Conservation (phyloP, 208 protist genomes). For the Phytomonas francai region DNA sequence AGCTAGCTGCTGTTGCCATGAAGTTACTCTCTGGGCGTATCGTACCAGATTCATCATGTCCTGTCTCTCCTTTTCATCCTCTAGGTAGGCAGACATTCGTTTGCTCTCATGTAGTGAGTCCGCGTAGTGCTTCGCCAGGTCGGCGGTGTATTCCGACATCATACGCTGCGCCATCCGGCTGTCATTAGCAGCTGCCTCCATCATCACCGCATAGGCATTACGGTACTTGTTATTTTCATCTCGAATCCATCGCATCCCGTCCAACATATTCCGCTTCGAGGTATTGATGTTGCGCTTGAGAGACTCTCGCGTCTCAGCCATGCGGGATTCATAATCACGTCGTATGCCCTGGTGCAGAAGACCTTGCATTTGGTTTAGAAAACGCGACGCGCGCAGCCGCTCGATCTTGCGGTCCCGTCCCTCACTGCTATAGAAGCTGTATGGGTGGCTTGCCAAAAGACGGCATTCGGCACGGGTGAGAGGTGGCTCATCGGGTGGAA, state of each 20-base stretch:
- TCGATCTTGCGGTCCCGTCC: constrained; percentile 77
- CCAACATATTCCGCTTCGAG: constrained; percentile 27
- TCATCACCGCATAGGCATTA: constrained; percentile 56
- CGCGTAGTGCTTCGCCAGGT: constrained; percentile 60
- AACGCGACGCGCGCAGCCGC: constrained; percentile 54
- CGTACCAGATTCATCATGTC: constrained; percentile 49
- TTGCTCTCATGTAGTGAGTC: constrained; percentile 58
- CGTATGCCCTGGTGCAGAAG: constrained; percentile 61
- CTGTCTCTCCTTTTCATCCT: constrained; percentile 44
- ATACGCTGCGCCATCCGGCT: constrained; percentile 41
- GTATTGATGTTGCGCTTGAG: constrained; percentile 25
- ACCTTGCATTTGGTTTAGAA: constrained; percentile 62
- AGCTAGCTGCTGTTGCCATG: constrained; percentile 67
- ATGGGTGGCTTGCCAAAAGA: constrained; percentile 40
- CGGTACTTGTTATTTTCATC: constrained; percentile 79
- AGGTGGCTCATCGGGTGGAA: constrained; percentile 24
- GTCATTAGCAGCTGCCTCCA: constrained; percentile 63
- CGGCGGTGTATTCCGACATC: constrained; percentile 61
- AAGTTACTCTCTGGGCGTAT: constrained; percentile 60
- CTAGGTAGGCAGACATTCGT: constrained; percentile 53
- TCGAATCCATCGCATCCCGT: constrained; percentile 45
- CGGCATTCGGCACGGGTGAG: constrained; percentile 38
- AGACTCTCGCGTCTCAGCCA: constrained; percentile 34
- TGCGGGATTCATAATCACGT: constrained; percentile 40
- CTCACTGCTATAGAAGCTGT: constrained; percentile 37